Base-by-base conservation (phyloP, 2,329 filamentous ascomycete species). In the Aspergillus brasiliensis region DNA sequence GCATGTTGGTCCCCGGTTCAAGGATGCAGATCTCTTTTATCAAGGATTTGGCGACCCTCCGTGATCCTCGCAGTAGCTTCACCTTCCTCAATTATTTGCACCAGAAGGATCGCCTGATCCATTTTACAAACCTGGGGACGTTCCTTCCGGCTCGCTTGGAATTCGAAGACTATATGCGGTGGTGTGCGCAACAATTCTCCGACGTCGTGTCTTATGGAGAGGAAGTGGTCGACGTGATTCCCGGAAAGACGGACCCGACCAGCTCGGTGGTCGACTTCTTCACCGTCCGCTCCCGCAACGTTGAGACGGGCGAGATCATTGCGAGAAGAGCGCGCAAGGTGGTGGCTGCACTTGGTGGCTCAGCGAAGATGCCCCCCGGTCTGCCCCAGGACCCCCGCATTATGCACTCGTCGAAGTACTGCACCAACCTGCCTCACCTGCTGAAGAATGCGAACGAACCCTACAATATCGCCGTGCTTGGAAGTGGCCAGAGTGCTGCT, bases 21-120 rank as follows among this genome's bases (percentile, higher is more conserved):
- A 92, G 90, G 79, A 98, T 98, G 94, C 94, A 98, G 75, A 98
- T 98, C 68, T 96, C 91, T 8, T 98, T 97, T 80, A 85, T 98
- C 80, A 98, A 98, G 80, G 94, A 98, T 73, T 86, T 98, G 75
- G 94, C 94, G 3, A 95, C 91, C 3, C 83, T 97, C 67, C 86
- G 94, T 59, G 88, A 98, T 73, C 94, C 94, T 7, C 86, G 90
- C 64, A 96, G 91, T 66, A 85, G 92, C 70, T 98, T 98, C 77
- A 98, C 94, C 13, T 98, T 97, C 78, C 82, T 97, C 72, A 97
- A 97, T 78, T 98, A 98, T 75, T 85, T 98, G 11, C 90, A 96
- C 79, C 79, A 85, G 68, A 89, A 96, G 68, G 84, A 84, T 58
- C 85, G 94, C n/a, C 83, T 98, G 40, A 86, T 96, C 51, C 88